These are phyloP conservation scores for Porpolomopsis calyptriformis DNA, from an alignment of 768 basidiomycete genomes.

Conservation along the genomic window DNA sequence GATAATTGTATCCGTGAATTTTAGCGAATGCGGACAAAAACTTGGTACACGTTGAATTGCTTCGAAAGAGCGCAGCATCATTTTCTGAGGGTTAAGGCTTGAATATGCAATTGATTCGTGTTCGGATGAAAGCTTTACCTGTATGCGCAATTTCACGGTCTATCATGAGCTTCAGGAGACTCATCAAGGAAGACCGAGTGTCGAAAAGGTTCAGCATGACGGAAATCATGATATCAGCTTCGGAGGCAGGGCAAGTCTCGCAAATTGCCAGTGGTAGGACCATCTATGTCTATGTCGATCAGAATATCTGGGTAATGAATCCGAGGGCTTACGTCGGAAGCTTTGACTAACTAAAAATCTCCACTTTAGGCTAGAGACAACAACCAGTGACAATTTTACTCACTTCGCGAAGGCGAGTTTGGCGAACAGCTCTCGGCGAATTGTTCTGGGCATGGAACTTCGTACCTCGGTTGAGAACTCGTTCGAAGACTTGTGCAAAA, in stretches of 20 bases:
- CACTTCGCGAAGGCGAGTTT: constrained; percentile 52
- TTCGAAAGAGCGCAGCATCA: constrained; percentile 75
- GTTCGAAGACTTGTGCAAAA: constrained; percentile 76
- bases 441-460: constrained; percentile 59
- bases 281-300: constrained; percentile 34
- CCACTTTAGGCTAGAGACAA: not conserved
- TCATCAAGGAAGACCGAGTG: constrained; percentile 58
- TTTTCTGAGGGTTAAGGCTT: constrained; percentile 42
- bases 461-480: constrained; percentile 70
- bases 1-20: constrained; percentile 86
- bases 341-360: constrained; percentile 51
- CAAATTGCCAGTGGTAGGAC: constrained; percentile 76
- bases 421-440: constrained; percentile 33
- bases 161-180: constrained; percentile 72
- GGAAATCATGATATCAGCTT: constrained; percentile 77
- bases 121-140: constrained; percentile 29
- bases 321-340: constrained; percentile 49
- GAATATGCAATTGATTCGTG: constrained; percentile 1
- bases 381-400: constrained; percentile 12
- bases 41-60: constrained; percentile 80
- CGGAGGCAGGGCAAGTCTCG: constrained; percentile 68
- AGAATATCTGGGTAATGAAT: not conserved
- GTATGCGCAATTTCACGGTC: constrained; percentile 75
- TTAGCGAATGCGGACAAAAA: constrained; percentile 79
- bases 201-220: constrained; percentile 83